Base-by-base conservation (phyloP, 495 filamentous ascomycete genomes). In the Hamigera avellanea region DNA sequence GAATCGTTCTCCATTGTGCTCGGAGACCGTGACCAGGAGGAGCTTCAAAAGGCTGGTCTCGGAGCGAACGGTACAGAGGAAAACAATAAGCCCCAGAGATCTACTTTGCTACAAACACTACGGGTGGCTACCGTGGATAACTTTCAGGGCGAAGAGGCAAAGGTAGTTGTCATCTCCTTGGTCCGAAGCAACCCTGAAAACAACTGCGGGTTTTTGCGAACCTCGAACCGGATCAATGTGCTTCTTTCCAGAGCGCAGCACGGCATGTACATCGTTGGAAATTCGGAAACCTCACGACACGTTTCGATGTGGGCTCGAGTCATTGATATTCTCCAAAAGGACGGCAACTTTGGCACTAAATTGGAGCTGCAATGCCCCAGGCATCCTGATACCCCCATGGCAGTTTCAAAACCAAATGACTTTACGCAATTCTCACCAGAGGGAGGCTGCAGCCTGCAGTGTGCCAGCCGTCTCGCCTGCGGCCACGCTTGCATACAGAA, bases 201-300 rank as follows among this genome's bases (percentile, higher is more conserved):
- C 27, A 67, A 66, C n/a, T 75, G 71, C 32, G 85, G 84, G 1
- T 93, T 93, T 42, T 58, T 91, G 10, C 73, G 70, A 29, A 84
- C 79, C 6, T 60, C 68, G 0, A 89, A 91, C 42, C 69, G 86
- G 1, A 85, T 91, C 52, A 93, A 93, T 44, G 84, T 91, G 0
- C 62, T 87, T 0, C 59, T 89, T 2, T 64, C 59, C 21, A 76
- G 85, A 6, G 84, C 83, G 6, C 63, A 76, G 48, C 75, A 93
- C 50, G 83, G 86, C 6, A 84, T 93, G 79, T 93, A 86, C 50
- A 73, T 93, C 34, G 76, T 91, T 32, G 83, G 86, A 9, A 86
- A 88, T 47, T 54, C 71, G 2, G 49, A 62, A 19, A 78, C 81
- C 0, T 76, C 29, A 32, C 29, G 29, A 8, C 9, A 15, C 14